Evolutionary conservation across 164 flowering plant genomes (phyloP), one percentile per base, ranked within the genome.

Genomic region (Berberis vulgaris): DNA sequence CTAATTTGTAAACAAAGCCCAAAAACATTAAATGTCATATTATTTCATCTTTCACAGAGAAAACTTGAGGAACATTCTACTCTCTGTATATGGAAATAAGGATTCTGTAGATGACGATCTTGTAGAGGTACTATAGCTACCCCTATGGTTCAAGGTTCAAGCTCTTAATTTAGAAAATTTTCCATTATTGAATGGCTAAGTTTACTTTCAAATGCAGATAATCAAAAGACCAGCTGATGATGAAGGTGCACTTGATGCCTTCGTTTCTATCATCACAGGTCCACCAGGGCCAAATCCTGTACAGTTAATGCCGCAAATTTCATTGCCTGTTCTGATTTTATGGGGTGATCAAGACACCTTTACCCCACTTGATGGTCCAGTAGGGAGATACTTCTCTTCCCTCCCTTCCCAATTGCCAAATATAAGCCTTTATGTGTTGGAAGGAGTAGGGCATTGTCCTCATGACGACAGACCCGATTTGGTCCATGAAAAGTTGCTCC

Each of bases 201-300:
- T 60, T 55, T 66, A 26, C 42, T 41, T 52, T 45, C 11, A 62
- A 69, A 2, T 80, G 77, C 86, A 92, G 94, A 93, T 93, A 50
- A 90, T 88, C 54, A 76, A 72, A 70, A 75, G 69, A 69, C 97
- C 98, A 56, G 86, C 98, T 64, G 76, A 75, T 53, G 91, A 71
- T 66, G 88, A 79, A 65, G 97, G 98, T 43, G 98, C 97, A 52
- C 82, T 90, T n/a, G 94, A 93, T 73, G 97, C 91, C 45, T 90
- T 93, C 63, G 86, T 93, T 52, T 90, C 97, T 9, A 84, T 87
- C 13, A 79, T 93, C 63, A 90, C 97, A 13, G 98, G 98, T 1
- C 97, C 98, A 46, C 97, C 97, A 8, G 98, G 98, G 52, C 98
- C 96, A 49, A 93, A 75, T 59, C 97, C 98, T 4, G 75, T 86